Conservation (phyloP, 2,329 filamentous ascomycete genomes). For the Colletotrichum chlorophyti region DNA sequence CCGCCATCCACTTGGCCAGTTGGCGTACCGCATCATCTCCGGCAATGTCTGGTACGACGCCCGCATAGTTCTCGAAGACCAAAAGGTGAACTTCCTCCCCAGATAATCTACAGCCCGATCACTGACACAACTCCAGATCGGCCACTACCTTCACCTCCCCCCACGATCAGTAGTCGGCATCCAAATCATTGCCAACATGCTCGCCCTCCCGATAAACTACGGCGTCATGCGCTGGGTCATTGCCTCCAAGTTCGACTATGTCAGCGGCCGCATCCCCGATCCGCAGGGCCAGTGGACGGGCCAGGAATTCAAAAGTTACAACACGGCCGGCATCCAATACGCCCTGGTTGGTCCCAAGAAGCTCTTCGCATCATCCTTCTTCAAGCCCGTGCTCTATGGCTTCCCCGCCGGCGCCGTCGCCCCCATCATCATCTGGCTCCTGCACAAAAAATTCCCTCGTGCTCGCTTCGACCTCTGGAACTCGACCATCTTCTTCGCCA, state of each 20-base stretch:
- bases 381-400: conserved; percentile 56
- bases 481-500: conserved; percentile 67
- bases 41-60: conserved; percentile 68
- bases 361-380: conserved; percentile 56
- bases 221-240: conserved; percentile 67
- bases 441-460: conserved; percentile 60
- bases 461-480: conserved; percentile 65
- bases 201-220: conserved; percentile 59
- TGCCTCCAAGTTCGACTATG: conserved; percentile 60
- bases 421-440: conserved; percentile 54
- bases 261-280: conserved; percentile 57
- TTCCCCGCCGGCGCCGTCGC: conserved; percentile 57
- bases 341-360: conserved; percentile 55
- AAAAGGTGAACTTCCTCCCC: background rate
- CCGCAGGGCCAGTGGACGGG: conserved; percentile 68
- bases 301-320: conserved; percentile 56
- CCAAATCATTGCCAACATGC: conserved; percentile 22
- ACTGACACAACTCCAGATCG: conserved; percentile 58
- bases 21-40: conserved; percentile 65
- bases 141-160: conserved; percentile 68
- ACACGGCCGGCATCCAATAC: conserved; percentile 65
- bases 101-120: too few species aligned
- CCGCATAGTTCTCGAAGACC: conserved; percentile 64
- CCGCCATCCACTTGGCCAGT: conserved; percentile 55
- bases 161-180: conserved; percentile 64